Evolutionary conservation across 2,329 filamentous ascomycete species (phyloP).

Genomic region (Ilyonectria sp.): DNA sequence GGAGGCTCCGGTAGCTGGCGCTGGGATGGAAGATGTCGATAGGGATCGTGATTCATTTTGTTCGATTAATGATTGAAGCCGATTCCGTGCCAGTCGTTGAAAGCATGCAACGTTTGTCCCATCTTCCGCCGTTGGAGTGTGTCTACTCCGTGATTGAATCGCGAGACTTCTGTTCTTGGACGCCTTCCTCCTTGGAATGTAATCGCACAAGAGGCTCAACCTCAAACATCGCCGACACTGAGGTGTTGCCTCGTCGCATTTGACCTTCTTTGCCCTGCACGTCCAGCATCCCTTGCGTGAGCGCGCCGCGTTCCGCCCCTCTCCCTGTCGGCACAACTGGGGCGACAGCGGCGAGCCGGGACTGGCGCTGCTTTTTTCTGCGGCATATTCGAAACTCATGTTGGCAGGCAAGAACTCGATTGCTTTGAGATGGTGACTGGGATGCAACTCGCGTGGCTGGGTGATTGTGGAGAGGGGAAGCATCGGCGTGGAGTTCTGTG

Average conservation of each 20-base stretch:
- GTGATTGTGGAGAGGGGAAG: conserved; percentile 4
- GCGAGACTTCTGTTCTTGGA: conserved; percentile 16
- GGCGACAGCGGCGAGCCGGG: neutral
- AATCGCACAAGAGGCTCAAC: conserved; percentile 48
- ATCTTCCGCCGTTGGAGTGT: neutral
- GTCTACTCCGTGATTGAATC: neutral
- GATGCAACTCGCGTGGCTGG: neutral
- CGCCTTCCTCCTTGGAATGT: conserved; percentile 40
- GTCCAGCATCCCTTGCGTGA: conserved; percentile 48
- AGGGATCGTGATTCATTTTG: conserved; percentile 7
- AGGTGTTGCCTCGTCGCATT: conserved; percentile 50
- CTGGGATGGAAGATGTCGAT: conserved; percentile 9
- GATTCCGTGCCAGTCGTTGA: conserved; percentile 2
- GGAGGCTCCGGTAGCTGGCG: conserved; percentile 31
- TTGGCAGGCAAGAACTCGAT: neutral
- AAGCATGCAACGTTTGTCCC: conserved; percentile 3
- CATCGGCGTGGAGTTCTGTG: neutral
- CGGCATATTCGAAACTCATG: neutral
- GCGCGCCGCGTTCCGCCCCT: conserved; percentile 31
- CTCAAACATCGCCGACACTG: conserved; percentile 47
- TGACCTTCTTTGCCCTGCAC: conserved; percentile 51
- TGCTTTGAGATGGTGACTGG: neutral
- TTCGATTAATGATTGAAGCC: conserved; percentile 11
- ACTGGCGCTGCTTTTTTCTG: neutral
- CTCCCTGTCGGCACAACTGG: conserved; percentile 1